These are phyloP conservation scores for Corchorus capsularis DNA, from an alignment of 345 rosid genomes.

Conservation along the genomic window DNA sequence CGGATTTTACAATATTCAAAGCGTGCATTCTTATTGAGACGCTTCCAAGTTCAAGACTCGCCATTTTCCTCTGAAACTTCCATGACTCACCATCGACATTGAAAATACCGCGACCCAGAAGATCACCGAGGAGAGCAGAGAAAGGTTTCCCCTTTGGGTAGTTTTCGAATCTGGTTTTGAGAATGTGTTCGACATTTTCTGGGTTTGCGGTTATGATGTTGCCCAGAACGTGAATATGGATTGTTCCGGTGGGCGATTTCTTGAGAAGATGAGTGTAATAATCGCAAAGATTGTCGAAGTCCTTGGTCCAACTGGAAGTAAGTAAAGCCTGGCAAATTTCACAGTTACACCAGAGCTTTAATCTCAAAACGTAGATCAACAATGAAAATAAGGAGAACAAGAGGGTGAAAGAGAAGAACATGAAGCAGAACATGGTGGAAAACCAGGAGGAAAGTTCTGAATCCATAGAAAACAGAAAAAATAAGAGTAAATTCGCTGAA, in stretches of 20 bases:
- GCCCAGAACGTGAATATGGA: conserved; percentile 49
- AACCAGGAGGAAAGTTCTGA: conserved; percentile 19
- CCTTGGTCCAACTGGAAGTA: conserved; percentile 35
- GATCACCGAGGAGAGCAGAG: conserved; percentile 58
- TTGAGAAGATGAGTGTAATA: conserved; percentile 49
- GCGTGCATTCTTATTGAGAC: conserved; percentile 45
- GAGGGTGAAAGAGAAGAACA: conserved; percentile 37
- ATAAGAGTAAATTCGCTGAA: neutral
- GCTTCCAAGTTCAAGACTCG: conserved; percentile 65
- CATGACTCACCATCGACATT: conserved; percentile 67
- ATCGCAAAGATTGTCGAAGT: conserved; percentile 48
- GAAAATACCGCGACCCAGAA: conserved; percentile 76
- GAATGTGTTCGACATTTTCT: conserved; percentile 59
- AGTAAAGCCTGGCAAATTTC: conserved; percentile 40
- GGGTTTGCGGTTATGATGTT: conserved; percentile 59
- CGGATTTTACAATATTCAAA: conserved; percentile 42
- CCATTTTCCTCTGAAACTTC: conserved; percentile 67
- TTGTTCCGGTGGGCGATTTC: conserved; percentile 41
- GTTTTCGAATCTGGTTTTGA: conserved; percentile 58
- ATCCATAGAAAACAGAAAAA: conserved; percentile 24
- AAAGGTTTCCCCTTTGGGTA: conserved; percentile 74
- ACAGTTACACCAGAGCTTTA: conserved; percentile 42
- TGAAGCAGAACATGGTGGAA: conserved; percentile 26
- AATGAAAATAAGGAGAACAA: conserved; percentile 34
- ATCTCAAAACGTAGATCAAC: conserved; percentile 34